Evolutionary conservation across 345 rosid genomes (phyloP).

Genomic region (Salix koriyanagi): DNA sequence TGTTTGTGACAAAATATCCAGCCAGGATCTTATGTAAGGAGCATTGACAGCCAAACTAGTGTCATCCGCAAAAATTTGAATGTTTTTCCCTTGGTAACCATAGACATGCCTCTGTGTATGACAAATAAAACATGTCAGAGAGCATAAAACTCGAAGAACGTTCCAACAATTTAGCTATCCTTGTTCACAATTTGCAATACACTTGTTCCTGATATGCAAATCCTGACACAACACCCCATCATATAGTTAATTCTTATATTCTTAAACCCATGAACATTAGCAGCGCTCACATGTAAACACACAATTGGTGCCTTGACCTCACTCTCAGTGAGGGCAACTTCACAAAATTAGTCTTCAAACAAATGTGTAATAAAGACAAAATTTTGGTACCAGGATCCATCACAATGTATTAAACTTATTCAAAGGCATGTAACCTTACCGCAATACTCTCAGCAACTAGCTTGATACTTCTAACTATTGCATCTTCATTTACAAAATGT

Average conservation of each 20-base stretch:
- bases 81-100: constrained; percentile 71
- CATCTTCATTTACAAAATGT: constrained; percentile 57
- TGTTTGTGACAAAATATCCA: constrained; percentile 78
- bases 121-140: neutral
- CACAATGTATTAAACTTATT: neutral
- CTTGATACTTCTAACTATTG: constrained; percentile 66
- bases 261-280: neutral
- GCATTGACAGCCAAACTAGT: constrained; percentile 86
- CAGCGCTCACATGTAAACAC: neutral
- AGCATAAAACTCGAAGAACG: neutral
- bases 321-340: neutral
- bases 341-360: neutral
- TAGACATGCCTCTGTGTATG: constrained; percentile 73
- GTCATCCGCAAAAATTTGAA: constrained; percentile 68
- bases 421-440: constrained; percentile 40
- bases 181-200: neutral
- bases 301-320: neutral
- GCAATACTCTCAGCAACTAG: constrained; percentile 92
- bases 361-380: constrained; percentile 1
- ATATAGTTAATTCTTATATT: neutral
- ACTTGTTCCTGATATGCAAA: neutral
- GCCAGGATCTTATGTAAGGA: constrained; percentile 69
- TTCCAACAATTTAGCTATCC: neutral
- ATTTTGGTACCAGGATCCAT: constrained; percentile 3
- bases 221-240: neutral